A percentile compares a stretch with the other conserved stretches of the same genome.
phyloP scores from a whole-genome alignment of 345 rosid species.

The Syzygium aqueum region DNA sequence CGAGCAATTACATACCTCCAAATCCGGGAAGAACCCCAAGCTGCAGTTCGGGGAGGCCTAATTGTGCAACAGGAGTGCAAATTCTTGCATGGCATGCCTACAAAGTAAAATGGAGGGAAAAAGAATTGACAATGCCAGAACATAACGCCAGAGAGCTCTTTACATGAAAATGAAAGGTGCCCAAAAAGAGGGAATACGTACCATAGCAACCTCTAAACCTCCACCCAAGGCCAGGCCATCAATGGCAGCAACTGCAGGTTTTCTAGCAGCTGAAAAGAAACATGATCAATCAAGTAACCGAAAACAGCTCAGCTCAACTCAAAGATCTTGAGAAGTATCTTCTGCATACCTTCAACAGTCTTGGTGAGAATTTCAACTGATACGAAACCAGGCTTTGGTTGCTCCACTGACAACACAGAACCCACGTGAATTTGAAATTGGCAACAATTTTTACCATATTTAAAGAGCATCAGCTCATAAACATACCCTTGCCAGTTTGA shows the following conservation, averaged over 20 bases:
- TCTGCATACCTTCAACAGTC: slow-evolving; percentile 60
- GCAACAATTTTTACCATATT: background rate
- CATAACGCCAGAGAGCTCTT: background rate
- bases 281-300: background rate
- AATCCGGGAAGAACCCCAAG: slow-evolving; percentile 96
- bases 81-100: slow-evolving; percentile 95
- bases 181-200: background rate
- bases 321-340: background rate
- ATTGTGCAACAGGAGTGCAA: slow-evolving; percentile 70
- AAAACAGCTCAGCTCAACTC: background rate
- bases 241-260: slow-evolving; percentile 97
- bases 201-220: slow-evolving; percentile 96
- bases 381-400: slow-evolving; percentile 53
- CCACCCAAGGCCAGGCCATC: slow-evolving; percentile 99
- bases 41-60: slow-evolving; percentile 94
- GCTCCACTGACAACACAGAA: slow-evolving; percentile 25
- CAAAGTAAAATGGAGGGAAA: background rate
- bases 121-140: background rate
- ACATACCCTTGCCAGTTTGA: slow-evolving; percentile 50
- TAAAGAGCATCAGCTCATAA: background rate
- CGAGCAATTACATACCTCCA: slow-evolving; percentile 52
- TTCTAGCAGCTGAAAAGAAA: slow-evolving; percentile 52
- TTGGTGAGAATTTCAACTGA: slow-evolving; percentile 59
- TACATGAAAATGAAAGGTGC: background rate
- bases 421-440: background rate